Conservation (phyloP, 176 grass and related monocot species). For the Microstegium vimineum region DNA sequence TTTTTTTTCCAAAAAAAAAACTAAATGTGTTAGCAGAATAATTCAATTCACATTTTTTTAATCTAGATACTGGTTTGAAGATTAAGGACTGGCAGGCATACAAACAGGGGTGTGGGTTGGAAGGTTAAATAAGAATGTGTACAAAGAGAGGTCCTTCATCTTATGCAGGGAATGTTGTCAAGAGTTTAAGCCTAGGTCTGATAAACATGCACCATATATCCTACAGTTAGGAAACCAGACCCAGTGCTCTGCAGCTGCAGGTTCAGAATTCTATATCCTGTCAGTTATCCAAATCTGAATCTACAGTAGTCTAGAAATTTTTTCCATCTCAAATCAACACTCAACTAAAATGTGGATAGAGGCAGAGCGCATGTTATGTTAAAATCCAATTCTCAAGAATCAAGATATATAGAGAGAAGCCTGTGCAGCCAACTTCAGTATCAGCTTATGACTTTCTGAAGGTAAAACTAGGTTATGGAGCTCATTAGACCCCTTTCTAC, state of each 20-base stretch:
- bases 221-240: background rate
- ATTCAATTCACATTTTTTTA: background rate
- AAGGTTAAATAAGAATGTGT: background rate
- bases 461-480: too few relatives aligned
- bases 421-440: background rate
- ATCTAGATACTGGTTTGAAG: background rate
- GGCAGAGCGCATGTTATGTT: background rate
- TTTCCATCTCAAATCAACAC: background rate
- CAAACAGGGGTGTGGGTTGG: background rate
- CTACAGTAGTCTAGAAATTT: background rate
- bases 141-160: background rate
- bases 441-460: background rate
- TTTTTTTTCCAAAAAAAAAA: background rate
- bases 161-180: background rate
- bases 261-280: background rate
- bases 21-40: background rate
- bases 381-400: background rate
- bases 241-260: background rate
- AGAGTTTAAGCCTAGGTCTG: background rate
- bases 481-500: too few relatives aligned
- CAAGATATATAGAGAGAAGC: background rate
- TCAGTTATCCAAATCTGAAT: background rate
- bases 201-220: background rate
- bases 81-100: background rate
- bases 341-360: background rate